Evolutionary conservation across 2,329 filamentous ascomycete genomes (phyloP).

Genomic region (Sodiomyces alkalinus): DNA sequence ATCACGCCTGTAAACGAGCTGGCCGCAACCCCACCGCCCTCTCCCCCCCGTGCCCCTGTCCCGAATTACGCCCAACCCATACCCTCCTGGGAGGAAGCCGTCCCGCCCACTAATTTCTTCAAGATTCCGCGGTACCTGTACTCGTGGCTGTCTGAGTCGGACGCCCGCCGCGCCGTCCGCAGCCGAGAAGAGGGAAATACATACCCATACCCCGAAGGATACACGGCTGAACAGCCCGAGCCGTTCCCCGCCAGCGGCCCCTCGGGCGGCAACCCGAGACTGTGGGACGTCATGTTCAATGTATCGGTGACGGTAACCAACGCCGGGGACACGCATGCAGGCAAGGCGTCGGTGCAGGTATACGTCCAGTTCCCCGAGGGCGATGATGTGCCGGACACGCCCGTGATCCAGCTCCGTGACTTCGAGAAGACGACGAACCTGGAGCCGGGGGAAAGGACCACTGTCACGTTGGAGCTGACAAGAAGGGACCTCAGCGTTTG

Average conservation of each 20-base stretch:
- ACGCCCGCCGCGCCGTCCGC: constrained; percentile 24
- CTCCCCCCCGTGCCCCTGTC: constrained; percentile 20
- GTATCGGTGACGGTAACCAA: constrained; percentile 35
- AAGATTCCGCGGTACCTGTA: constrained; percentile 54
- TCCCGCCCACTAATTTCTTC: constrained; percentile 44
- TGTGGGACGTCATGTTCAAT: constrained; percentile 36
- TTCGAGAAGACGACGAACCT: constrained; percentile 52
- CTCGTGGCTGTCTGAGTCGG: constrained; percentile 39
- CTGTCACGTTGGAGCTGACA: constrained; percentile 42
- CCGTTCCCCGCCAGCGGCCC: constrained; percentile 49
- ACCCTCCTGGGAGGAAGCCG: constrained; percentile 35
- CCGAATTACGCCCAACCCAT: constrained; percentile 33
- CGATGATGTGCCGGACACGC: constrained; percentile 38
- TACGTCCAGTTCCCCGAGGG: constrained; percentile 27
- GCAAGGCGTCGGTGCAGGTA: constrained; percentile 30
- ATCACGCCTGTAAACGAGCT: constrained; percentile 32
- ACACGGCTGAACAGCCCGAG: constrained; percentile 32
- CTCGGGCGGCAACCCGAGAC: constrained; percentile 51
- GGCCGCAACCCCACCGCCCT: constrained; percentile 16
- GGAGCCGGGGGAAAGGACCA: constrained; percentile 32
- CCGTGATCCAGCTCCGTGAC: constrained; percentile 50
- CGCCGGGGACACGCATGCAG: constrained; percentile 24
- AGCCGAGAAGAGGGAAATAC: constrained; percentile 14
- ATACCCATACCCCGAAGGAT: constrained; percentile 52
- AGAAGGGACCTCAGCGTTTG: constrained; percentile 60